Percentiles rank a stretch among this genome's conserved stretches.
These are phyloP conservation scores for Aphanomyces invadans DNA, from an alignment of 352 stramenopile species.

Conservation along the genomic window DNA sequence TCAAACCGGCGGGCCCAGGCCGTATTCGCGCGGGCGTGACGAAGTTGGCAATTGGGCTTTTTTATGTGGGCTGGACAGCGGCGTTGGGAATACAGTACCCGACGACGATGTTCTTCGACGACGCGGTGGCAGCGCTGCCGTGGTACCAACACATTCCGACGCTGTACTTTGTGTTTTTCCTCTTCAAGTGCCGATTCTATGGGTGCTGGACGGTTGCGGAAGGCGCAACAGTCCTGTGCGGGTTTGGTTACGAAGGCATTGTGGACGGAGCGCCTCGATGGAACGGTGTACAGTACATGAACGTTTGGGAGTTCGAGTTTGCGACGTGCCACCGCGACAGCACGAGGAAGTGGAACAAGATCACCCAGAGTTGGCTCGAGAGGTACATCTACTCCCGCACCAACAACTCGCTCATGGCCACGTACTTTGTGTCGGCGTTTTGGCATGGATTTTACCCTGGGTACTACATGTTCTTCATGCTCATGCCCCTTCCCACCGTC, in stretches of 20 bases:
- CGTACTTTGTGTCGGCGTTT: slow-evolving; percentile 92
- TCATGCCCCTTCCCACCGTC: slow-evolving; percentile 52
- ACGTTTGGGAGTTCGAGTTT: slow-evolving; percentile 94
- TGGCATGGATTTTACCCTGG: slow-evolving; percentile 97
- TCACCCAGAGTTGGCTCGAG: slow-evolving; percentile 90
- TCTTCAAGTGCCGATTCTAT: slow-evolving; percentile 93
- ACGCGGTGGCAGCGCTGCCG: slow-evolving; percentile 42
- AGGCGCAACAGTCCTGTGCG: slow-evolving; percentile 66
- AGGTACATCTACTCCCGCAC: slow-evolving; percentile 95
- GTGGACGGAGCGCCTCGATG: slow-evolving; percentile 81
- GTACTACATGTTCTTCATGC: slow-evolving; percentile 96
- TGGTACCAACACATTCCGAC: slow-evolving; percentile 59
- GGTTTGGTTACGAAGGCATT: slow-evolving; percentile 91
- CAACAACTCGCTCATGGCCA: slow-evolving; percentile 82
- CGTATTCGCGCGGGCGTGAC: slow-evolving; percentile 53
- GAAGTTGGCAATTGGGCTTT: slow-evolving; percentile 60
- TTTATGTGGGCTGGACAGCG: slow-evolving; percentile 49
- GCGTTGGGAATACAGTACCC: slow-evolving; percentile 42
- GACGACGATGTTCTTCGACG: slow-evolving; percentile 41
- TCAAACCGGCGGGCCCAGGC: slow-evolving; percentile 47
- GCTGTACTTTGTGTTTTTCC: slow-evolving; percentile 87
- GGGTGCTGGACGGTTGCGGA: slow-evolving; percentile 92
- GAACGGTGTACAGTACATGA: slow-evolving; percentile 93
- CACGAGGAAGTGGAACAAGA: slow-evolving; percentile 95
- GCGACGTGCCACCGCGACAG: slow-evolving; percentile 84